Evolutionary conservation across 73 alveolate species (phyloP), one percentile per base, ranked within the genome.

Genomic region (Blepharisma stoltei): DNA sequence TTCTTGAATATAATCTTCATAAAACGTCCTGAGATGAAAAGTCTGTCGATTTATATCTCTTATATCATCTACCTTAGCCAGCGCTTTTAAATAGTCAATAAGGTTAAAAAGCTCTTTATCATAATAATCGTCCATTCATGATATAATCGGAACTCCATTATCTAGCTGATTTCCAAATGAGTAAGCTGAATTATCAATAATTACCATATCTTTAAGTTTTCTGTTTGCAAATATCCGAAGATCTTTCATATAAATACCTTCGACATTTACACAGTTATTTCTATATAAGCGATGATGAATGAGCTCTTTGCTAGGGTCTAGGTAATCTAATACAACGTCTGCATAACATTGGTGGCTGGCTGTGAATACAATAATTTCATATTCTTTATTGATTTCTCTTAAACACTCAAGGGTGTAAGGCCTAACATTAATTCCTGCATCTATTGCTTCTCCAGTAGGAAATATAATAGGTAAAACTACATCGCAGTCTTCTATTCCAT

Each of bases 291-390:
- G 77, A 71, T 87, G 83, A 46, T 87, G 87, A 14, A 86, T 78
- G 60, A 83, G 84, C 75, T 80, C 85, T 54, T 90, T 82, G 41
- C 83, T 81, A 23, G 90, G 90, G 78, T 90, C 97, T 71, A 90
- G 27, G 78, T 86, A 87, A 80, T 90, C 89, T 52, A 90, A 82
- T 54, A 90, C 89, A 6, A 93, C 94, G 73, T 90, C 93, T 6
- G 97, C 94, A 87, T 90, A 90, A 43, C 94, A 80, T 47, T 84
- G 84, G 75, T 90, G 97, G 41, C 83, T 55, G 6, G 97, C 97
- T 8, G 97, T 87, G 67, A 83, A 90, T 7, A 83, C 88, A 0
- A 90, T 85, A 27, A 90, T 87, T 54, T 90, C 47, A 80, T 80
- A 90, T 45, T 87, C 70, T 27, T 83, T 53, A 60, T 69, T 80